These are phyloP conservation scores for Boletellus ananiceps DNA, from an alignment of 768 basidiomycete genomes.

Conservation along the genomic window DNA sequence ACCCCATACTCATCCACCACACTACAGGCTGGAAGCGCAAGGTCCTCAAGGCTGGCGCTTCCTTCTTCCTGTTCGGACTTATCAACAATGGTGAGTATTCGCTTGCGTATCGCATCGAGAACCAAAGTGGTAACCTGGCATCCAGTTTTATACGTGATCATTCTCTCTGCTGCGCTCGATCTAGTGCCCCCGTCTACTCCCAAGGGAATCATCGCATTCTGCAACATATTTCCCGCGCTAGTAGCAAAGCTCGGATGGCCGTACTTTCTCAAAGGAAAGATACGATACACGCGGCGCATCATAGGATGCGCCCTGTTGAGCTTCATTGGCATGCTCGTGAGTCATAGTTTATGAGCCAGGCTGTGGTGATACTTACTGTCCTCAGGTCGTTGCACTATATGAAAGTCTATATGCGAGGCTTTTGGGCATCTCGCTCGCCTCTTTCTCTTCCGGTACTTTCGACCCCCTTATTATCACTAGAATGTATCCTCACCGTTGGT, in stretches of 20 bases:
- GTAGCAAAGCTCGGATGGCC: slow-evolving; percentile 91
- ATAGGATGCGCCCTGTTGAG: slow-evolving; percentile 71
- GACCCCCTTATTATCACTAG: background rate
- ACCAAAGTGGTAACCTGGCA: background rate
- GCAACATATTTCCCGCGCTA: slow-evolving; percentile 88
- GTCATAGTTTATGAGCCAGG: slow-evolving; percentile 23
- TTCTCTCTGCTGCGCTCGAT: slow-evolving; percentile 93
- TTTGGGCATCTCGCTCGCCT: slow-evolving; percentile 76
- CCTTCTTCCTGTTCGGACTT: slow-evolving; percentile 89
- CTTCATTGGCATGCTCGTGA: slow-evolving; percentile 82
- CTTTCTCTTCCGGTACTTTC: slow-evolving; percentile 75
- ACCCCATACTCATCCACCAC: slow-evolving; percentile 14
- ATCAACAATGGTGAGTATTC: slow-evolving; percentile 75
- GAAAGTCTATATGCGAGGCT: slow-evolving; percentile 63
- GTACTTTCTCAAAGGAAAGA: slow-evolving; percentile 79
- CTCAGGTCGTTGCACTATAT: slow-evolving; percentile 73
- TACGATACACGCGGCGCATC: slow-evolving; percentile 75
- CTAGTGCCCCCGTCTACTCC: slow-evolving; percentile 89
- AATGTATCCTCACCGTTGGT: slow-evolving; percentile 6
- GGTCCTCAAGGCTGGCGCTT: slow-evolving; percentile 41
- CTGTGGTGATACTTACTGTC: background rate
- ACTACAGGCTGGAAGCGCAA: slow-evolving; percentile 22
- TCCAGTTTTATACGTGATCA: slow-evolving; percentile 90
- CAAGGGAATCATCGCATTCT: slow-evolving; percentile 92
- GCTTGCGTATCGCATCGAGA: too few species aligned